Evolutionary conservation across 768 basidiomycete genomes (phyloP).

Genomic region (Psilocybe subaeruginosa): DNA sequence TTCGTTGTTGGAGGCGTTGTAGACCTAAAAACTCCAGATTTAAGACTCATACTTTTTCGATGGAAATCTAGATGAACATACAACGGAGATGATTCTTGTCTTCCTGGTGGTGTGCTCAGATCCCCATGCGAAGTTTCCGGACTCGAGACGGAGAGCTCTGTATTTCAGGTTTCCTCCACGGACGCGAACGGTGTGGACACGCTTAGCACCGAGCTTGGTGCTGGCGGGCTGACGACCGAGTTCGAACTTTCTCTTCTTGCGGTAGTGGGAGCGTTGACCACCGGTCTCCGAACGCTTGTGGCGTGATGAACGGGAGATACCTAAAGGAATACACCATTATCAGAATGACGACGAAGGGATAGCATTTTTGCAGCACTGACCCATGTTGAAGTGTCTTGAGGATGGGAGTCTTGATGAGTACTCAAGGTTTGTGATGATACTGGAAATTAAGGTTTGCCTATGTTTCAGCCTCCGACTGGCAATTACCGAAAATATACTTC

Average conservation of each 20-base stretch:
- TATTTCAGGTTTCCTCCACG: constrained; percentile 96
- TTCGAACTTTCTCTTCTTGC: constrained; percentile 99
- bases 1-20: constrained; percentile 99
- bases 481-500: constrained; percentile 21
- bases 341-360: constrained; percentile 18
- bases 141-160: constrained; percentile 94
- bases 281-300: constrained; percentile 97
- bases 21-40: constrained; percentile 58
- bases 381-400: constrained; percentile 80
- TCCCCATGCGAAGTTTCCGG: constrained; percentile 99
- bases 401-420: constrained; percentile 50
- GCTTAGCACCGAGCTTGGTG: constrained; percentile 96
- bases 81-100: constrained; percentile 95
- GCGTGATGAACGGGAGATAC: constrained; percentile 96
- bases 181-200: constrained; percentile 92
- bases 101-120: constrained; percentile 94
- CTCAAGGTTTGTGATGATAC: constrained; percentile 59
- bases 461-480: constrained; percentile 41
- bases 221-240: constrained; percentile 96
- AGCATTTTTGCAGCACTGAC: constrained; percentile 50
- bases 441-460: constrained; percentile 43
- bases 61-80: constrained; percentile 46
- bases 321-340: constrained; percentile 39
- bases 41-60: constrained; percentile 2
- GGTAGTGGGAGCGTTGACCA: constrained; percentile 91